Evolutionary conservation across 345 rosid species (phyloP), one percentile per base, ranked within the genome.

Genomic region (Acer campestre): DNA sequence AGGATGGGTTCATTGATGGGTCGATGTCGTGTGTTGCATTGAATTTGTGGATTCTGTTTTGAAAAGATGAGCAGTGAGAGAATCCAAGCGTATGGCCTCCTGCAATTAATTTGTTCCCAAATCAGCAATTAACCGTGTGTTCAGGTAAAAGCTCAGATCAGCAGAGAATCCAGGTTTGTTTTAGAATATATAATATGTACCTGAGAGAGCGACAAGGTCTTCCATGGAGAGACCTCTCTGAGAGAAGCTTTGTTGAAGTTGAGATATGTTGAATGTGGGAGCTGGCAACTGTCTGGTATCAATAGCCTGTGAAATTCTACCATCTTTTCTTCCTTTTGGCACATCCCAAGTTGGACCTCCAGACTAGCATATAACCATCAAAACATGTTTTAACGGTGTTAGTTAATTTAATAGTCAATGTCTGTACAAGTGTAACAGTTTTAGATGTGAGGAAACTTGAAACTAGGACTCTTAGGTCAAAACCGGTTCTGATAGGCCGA

Each of bases 71-170:
- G 78, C 99, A 93, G 76, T 93, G 98, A 0, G 99, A 79, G 67
- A 95, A 95, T 56, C 99, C 98, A 10, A 95, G 89, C 1, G 94
- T 92, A 80, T 95, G 99, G 8, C 99, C 96, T 71, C 98, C 98
- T 90, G 27, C 42, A 35, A 35, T 35, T 35, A 35, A 35, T 35
- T 35, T 35, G 38, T 35, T 35, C 5, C 38, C 6, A 35, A 4
- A 35, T 35, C 38, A 35, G 38, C 7, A 4, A 35, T 35, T 35
- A 35, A 35, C 5, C 38, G 4, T 35, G 38, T 49, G 1, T 49
- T 13, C 55, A 10, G 17, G 55, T 13, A 49, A 49, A 49, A 11
- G 55, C 14, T 49, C 55, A 4, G 4, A 49, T 13, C 18, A 12
- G 18, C 17, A 49, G 16, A 13, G 55, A 49, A 49, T 49, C 18